phyloP scores from a whole-genome alignment of 352 stramenopile species.

The Pythium phragmiticola region DNA sequence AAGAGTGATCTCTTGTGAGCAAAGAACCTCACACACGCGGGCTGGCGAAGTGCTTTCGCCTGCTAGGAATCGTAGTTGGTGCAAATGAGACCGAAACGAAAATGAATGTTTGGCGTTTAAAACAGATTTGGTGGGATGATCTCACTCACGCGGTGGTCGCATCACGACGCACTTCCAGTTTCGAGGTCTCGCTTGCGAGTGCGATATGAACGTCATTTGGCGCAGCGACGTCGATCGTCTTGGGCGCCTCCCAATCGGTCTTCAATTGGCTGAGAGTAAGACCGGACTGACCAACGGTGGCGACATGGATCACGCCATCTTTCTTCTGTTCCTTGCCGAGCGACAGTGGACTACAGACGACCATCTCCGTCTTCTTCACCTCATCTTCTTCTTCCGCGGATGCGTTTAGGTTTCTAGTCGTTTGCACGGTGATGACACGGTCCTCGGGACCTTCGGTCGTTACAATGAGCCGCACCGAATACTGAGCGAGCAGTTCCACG shows the following conservation, averaged over 20 bases:
- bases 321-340: neutral
- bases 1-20: slow-evolving; percentile 61
- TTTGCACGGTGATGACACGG: slow-evolving; percentile 40
- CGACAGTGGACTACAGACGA: slow-evolving; percentile 42
- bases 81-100: neutral
- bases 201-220: slow-evolving; percentile 19
- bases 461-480: slow-evolving; percentile 24
- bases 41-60: too few species aligned
- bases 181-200: neutral
- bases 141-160: slow-evolving; percentile 6
- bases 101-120: slow-evolving; percentile 2
- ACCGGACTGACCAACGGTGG: slow-evolving; percentile 43
- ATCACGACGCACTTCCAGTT: slow-evolving; percentile 2
- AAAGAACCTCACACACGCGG: neutral
- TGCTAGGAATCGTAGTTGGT: neutral
- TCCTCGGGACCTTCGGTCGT: slow-evolving; percentile 26
- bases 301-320: slow-evolving; percentile 36
- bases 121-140: too few species aligned
- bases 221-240: neutral
- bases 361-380: slow-evolving; percentile 59
- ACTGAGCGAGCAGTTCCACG: slow-evolving; percentile 15
- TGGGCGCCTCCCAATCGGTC: neutral
- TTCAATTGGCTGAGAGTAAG: slow-evolving; percentile 36
- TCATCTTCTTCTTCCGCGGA: slow-evolving; percentile 33
- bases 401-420: slow-evolving; percentile 14